A percentile compares a stretch with the other conserved stretches of the same genome.
Conservation (phyloP, 2,329 filamentous ascomycete genomes). For the Calonectria hongkongensis region DNA sequence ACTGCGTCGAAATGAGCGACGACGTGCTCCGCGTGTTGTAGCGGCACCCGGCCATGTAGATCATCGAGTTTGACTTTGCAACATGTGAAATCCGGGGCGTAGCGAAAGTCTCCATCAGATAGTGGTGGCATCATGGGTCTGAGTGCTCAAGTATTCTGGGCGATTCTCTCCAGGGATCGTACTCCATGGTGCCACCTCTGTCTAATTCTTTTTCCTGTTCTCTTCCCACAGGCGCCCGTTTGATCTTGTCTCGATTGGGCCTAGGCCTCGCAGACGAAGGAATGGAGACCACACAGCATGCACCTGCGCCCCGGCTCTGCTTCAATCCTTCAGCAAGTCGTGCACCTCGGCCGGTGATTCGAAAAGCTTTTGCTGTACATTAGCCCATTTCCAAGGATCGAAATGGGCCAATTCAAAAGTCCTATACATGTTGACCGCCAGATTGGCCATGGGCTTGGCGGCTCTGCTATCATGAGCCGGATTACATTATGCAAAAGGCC, state of each 20-base stretch:
- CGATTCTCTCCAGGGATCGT: neutral
- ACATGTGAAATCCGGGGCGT: constrained; percentile 15
- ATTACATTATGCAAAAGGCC: neutral
- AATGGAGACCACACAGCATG: constrained; percentile 15
- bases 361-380: constrained; percentile 21
- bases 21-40: neutral
- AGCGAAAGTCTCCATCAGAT: neutral
- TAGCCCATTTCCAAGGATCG: constrained; percentile 4
- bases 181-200: neutral
- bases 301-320: constrained; percentile 18
- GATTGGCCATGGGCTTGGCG: neutral
- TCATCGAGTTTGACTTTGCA: constrained; percentile 23
- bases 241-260: constrained; percentile 2
- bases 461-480: neutral
- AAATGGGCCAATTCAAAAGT: constrained; percentile 3
- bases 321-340: constrained; percentile 3
- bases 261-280: constrained; percentile 7
- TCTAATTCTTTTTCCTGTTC: neutral
- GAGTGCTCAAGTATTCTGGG: neutral
- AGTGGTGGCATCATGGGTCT: neutral
- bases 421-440: constrained; percentile 12
- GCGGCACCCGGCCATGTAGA: constrained; percentile 16
- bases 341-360: neutral
- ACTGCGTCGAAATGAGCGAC: neutral
- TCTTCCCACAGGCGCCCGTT: neutral